Percentiles rank a stretch among this genome's conserved stretches.
phyloP scores from a whole-genome alignment of 805 yeast genomes.

The Wickerhamiella kurtzmanii region DNA sequence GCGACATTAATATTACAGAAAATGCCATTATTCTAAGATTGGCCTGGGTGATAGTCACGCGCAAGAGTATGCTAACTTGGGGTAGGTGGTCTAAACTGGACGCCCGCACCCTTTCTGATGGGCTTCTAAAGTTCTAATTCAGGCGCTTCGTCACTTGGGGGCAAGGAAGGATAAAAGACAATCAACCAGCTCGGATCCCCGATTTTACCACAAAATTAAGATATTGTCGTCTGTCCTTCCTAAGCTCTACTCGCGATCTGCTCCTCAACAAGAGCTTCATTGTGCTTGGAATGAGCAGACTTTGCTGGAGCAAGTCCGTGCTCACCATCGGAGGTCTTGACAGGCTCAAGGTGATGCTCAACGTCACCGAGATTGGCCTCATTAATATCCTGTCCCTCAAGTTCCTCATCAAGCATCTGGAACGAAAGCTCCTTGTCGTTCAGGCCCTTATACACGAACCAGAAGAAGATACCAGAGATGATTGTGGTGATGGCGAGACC shows the following conservation, averaged over 20 bases:
- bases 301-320: neutral
- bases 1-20: neutral
- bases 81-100: too few species aligned
- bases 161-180: too few species aligned
- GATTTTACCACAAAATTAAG: too few species aligned
- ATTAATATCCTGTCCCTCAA: neutral
- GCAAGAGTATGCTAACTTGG: too few species aligned
- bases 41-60: too few species aligned
- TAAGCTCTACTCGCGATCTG: neutral
- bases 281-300: neutral
- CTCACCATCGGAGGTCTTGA: neutral
- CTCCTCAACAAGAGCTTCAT: neutral
- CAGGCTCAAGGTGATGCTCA: neutral
- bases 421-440: slow-evolving; percentile 10
- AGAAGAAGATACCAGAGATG: slow-evolving; percentile 48
- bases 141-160: too few species aligned
- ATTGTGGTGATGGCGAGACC: slow-evolving; percentile 49
- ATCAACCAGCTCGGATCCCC: too few species aligned
- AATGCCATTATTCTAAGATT: neutral
- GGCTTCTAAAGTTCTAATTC: neutral
- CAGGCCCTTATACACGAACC: slow-evolving; percentile 35
- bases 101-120: neutral
- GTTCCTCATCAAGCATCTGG: slow-evolving; percentile 3
- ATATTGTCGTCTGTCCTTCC: too few species aligned
- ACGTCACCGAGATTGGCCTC: neutral